Base-by-base conservation (phyloP, 2,329 filamentous ascomycete species). In the Westerdykella ornata region DNA sequence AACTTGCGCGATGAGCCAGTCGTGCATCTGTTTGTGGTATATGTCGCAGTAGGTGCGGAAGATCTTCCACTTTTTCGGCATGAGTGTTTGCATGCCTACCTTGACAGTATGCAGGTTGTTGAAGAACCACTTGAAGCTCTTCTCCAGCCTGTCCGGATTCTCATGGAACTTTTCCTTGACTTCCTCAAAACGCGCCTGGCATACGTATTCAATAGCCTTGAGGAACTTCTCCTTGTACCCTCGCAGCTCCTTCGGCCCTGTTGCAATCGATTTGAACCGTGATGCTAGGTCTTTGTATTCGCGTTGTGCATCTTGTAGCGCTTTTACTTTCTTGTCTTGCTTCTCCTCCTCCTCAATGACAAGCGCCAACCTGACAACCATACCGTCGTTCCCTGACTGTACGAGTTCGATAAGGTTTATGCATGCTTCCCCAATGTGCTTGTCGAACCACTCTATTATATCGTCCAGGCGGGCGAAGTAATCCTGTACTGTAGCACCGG, bases 211-310 rank as follows among this genome's bases (percentile, higher is more conserved):
- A 59, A 96, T 88, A 30, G 85, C 82, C 57, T 85, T 76, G 30
- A 95, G 67, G 63, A 97, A 96, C 63, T 95, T 95, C 55, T 94
- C 86, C 71, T 97, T 98, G 72, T 98, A 98, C 3, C 90, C 92
- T 49, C 90, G 82, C 39, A 94, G 81, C 50, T 88, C 86, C 66
- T 94, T 94, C 16, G 90, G 88, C 1, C 90, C 90, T 51, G 90
- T 85, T 8, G 89, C 90, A 68, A 98, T 95, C 54, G 88, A 90
- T 69, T 95, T 89, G 72, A 98, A 95, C 38, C 90, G 79, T 35
- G 83, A 83, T 8, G 89, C 92, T 61, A 98, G 84, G 63, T 97
- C 90, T 63, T 90, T 88, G 67, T 97, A 94, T 60, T 97, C 90
- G 58, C 87, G 88, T 63, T 97, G 82, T 0, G 92, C 94, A 56